Conservation (phyloP, 306 rosid species). For the Alnus glutinosa region DNA sequence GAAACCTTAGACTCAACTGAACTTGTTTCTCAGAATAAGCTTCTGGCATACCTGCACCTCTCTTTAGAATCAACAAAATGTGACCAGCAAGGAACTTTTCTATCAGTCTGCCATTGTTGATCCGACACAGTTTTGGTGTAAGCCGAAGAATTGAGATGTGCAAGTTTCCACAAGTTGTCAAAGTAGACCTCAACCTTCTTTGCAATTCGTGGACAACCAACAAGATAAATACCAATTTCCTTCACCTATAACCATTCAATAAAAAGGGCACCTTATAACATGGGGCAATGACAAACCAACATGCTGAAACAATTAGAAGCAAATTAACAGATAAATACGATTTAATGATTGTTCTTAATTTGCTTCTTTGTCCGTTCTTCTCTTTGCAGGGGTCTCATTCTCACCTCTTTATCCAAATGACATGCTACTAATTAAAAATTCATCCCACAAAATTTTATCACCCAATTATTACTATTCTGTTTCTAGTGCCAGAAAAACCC, state of each 20-base stretch:
- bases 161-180: constrained; percentile 74
- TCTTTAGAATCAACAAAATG: constrained; percentile 53
- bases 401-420: no score
- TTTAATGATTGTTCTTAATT: not conserved
- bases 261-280: constrained; percentile 19
- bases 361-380: no score
- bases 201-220: constrained; percentile 71
- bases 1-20: constrained; percentile 14
- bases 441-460: no score
- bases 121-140: constrained; percentile 65
- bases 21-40: constrained; percentile 11
- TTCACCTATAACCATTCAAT: constrained; percentile 60
- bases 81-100: constrained; percentile 98
- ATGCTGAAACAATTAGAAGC: not conserved
- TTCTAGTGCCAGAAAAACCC: no score
- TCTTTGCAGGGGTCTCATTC: no score
- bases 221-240: constrained; percentile 84
- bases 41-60: constrained; percentile 68
- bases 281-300: constrained; percentile 1
- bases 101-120: constrained; percentile 76
- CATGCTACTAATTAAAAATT: no score
- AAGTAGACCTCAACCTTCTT: constrained; percentile 67
- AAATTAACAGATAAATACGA: constrained; percentile 3
- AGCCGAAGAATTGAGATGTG: constrained; percentile 57
- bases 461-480: no score